These are phyloP conservation scores for Prunella vulgaris DNA, from an alignment of 257 asterid species.

Conservation along the genomic window DNA sequence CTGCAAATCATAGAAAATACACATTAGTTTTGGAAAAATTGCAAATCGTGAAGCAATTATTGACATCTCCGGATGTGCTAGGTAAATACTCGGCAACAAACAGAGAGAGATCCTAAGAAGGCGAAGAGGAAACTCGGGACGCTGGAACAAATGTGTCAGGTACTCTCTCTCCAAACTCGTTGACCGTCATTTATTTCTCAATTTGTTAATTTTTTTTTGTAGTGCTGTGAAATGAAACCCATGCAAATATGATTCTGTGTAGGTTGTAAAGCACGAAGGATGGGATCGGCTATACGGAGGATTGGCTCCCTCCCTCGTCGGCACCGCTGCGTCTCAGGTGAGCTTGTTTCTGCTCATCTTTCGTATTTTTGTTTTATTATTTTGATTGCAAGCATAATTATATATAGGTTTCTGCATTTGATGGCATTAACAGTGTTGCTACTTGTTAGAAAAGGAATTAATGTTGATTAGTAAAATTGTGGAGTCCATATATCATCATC, in stretches of 20 bases:
- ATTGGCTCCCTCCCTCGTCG: slow-evolving; percentile 79
- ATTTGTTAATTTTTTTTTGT: neutral
- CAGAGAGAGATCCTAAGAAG: slow-evolving; percentile 74
- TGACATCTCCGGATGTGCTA: slow-evolving; percentile 27
- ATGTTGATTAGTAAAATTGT: neutral
- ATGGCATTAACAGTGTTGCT: neutral
- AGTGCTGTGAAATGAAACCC: neutral
- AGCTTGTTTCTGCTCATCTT: slow-evolving; percentile 6
- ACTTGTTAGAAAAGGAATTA: neutral
- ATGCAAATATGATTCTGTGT: slow-evolving; percentile 15
- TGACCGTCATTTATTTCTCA: neutral
- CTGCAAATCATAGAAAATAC: neutral
- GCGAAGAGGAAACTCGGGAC: slow-evolving; percentile 57
- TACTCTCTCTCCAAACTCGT: slow-evolving; percentile 7
- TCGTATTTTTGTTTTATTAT: neutral
- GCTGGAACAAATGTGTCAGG: slow-evolving; percentile 71
- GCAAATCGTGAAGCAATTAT: neutral
- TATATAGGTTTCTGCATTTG: neutral
- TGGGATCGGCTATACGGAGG: slow-evolving; percentile 93
- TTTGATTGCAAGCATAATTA: neutral
- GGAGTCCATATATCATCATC: neutral
- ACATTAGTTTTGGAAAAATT: neutral
- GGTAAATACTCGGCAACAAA: slow-evolving; percentile 95
- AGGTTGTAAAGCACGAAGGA: slow-evolving; percentile 90
- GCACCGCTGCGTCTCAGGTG: slow-evolving; percentile 96